Percentiles rank a stretch among this genome's conserved stretches.
Evolutionary conservation across 345 rosid genomes (phyloP).

Genomic region (Hibiscus tridactylites): DNA sequence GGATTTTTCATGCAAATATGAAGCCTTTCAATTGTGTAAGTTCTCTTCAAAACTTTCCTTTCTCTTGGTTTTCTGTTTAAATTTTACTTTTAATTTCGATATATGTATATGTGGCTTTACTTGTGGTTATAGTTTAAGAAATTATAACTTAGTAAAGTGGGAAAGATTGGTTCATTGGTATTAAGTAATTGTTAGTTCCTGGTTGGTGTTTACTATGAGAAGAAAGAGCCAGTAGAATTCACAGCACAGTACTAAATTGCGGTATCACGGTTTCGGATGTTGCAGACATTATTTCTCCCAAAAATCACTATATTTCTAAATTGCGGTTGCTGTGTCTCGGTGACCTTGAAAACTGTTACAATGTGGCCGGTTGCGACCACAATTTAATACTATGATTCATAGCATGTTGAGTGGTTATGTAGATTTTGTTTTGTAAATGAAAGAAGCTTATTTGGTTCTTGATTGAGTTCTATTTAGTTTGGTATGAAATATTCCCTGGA

Average conservation of each 20-base stretch:
- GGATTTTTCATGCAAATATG: conserved; percentile 19
- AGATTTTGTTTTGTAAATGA: neutral
- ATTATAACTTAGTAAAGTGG: neutral
- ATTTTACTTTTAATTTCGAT: neutral
- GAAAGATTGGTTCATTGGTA: neutral
- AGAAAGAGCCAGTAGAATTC: neutral
- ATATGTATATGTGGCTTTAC: neutral
- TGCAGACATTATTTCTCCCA: too few species aligned
- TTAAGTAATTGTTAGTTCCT: neutral
- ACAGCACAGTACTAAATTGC: too few species aligned
- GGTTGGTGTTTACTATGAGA: neutral
- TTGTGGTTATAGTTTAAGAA: neutral
- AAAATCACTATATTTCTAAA: too few species aligned
- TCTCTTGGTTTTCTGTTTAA: neutral
- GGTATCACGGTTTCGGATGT: too few species aligned
- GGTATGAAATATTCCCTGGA: neutral
- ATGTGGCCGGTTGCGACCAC: too few species aligned
- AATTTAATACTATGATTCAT: neutral
- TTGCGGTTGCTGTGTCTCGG: too few species aligned
- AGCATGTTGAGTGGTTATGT: neutral
- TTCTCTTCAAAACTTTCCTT: neutral
- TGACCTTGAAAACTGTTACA: too few species aligned
- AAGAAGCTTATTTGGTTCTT: neutral
- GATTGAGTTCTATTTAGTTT: neutral
- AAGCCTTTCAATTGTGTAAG: conserved; percentile 31